Evolutionary conservation across 2,329 filamentous ascomycete genomes (phyloP).

Genomic region (Penicillium sp.): DNA sequence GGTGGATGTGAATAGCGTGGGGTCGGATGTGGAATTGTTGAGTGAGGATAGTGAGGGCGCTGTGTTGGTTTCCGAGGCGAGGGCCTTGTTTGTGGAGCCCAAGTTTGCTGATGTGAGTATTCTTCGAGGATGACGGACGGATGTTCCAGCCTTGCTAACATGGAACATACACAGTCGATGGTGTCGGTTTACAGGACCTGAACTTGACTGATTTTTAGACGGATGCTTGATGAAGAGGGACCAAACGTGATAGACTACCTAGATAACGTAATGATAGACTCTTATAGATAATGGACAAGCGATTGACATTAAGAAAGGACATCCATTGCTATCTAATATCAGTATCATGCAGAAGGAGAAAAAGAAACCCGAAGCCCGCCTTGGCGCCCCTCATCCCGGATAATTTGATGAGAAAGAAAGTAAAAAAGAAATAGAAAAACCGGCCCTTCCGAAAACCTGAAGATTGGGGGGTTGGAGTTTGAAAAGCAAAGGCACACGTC

Average conservation of each 20-base stretch:
- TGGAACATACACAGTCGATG: slow-evolving; percentile 31
- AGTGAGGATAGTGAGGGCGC: slow-evolving; percentile 25
- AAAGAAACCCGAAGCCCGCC: slow-evolving; percentile 13
- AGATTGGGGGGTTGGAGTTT: slow-evolving; percentile 16
- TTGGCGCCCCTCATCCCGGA: slow-evolving; percentile 25
- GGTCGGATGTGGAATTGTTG: slow-evolving; percentile 16
- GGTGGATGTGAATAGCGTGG: slow-evolving; percentile 7
- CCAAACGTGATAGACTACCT: neutral
- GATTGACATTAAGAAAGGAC: slow-evolving; percentile 10
- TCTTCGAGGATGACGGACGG: neutral
- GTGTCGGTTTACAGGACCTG: slow-evolving; percentile 32
- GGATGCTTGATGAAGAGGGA: neutral
- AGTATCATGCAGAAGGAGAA: slow-evolving; percentile 16
- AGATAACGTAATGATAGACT: slow-evolving; percentile 1
- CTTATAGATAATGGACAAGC: neutral
- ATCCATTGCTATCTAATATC: slow-evolving; percentile 32
- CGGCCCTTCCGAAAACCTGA: slow-evolving; percentile 22
- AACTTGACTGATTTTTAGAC: neutral
- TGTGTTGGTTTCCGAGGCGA: slow-evolving; percentile 39
- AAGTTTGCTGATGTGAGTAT: slow-evolving; percentile 39
- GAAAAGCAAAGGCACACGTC: slow-evolving; percentile 22
- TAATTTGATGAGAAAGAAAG: slow-evolving; percentile 16
- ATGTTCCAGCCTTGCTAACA: slow-evolving; percentile 1
- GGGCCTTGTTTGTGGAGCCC: slow-evolving; percentile 42
- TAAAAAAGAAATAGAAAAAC: slow-evolving; percentile 16